Percentiles rank a stretch among this genome's conserved stretches.
Evolutionary conservation across 805 yeast genomes (phyloP).

Genomic region (Saccharomycopsis fermentans): DNA sequence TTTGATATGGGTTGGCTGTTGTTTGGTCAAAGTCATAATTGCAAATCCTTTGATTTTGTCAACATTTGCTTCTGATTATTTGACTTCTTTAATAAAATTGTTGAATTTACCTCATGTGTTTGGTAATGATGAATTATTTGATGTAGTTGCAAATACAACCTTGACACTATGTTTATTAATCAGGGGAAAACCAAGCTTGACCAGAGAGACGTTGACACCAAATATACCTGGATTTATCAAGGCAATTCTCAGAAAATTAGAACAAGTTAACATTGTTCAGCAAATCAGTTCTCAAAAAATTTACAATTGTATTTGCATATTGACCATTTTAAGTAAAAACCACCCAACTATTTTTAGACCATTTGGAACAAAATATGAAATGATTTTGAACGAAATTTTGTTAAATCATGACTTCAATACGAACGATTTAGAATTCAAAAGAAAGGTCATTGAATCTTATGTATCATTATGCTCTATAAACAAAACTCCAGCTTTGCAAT

Average conservation of each 20-base stretch:
- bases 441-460: conserved; percentile 36
- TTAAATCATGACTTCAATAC: conserved; percentile 26
- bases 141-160: conserved; percentile 27
- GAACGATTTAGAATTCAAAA: conserved; percentile 32
- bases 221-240: conserved; percentile 54
- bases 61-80: conserved; percentile 31
- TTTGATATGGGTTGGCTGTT: conserved; percentile 14
- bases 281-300: conserved; percentile 28
- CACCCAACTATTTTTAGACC: conserved; percentile 78
- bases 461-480: conserved; percentile 49
- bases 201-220: conserved; percentile 78
- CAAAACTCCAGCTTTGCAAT: conserved; percentile 29
- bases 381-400: conserved; percentile 31
- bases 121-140: conserved; percentile 31
- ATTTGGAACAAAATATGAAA: conserved; percentile 52
- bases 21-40: conserved; percentile 9
- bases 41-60: conserved; percentile 31
- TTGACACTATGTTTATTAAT: conserved; percentile 27
- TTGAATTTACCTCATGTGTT: conserved; percentile 30
- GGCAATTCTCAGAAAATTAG: conserved; percentile 36
- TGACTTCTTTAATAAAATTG: conserved; percentile 33
- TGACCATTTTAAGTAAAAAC: conserved; percentile 34
- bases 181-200: conserved; percentile 73
- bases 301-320: conserved; percentile 21
- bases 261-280: conserved; percentile 29